Evolutionary conservation across 2,329 filamentous ascomycete genomes (phyloP).

Genomic region (Graphium sp.): DNA sequence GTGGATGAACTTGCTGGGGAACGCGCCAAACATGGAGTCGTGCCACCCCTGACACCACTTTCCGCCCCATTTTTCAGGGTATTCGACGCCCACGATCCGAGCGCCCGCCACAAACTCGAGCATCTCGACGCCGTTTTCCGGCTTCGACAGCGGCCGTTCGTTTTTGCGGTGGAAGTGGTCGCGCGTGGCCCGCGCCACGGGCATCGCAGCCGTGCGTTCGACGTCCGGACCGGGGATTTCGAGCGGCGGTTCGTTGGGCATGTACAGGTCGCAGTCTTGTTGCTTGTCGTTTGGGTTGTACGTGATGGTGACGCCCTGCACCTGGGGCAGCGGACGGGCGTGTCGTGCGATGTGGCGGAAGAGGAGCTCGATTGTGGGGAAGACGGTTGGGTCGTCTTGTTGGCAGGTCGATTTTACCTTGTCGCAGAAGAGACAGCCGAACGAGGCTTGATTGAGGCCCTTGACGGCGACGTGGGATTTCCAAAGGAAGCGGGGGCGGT

Average conservation of each 20-base stretch:
- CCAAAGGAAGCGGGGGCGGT: constrained; percentile 22
- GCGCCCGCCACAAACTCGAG: constrained; percentile 19
- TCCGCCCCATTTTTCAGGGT: constrained; percentile 15
- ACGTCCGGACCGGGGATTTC: too few relatives aligned
- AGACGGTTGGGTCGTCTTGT: constrained; percentile 24
- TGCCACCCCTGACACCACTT: constrained; percentile 18
- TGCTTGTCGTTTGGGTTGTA: constrained; percentile 14
- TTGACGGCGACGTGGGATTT: constrained; percentile 21
- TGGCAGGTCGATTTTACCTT: constrained; percentile 14
- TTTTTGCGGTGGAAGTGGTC: constrained; percentile 18
- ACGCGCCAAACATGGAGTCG: constrained; percentile 11
- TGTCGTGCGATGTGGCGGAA: constrained; percentile 20
- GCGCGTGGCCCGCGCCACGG: constrained; percentile 16
- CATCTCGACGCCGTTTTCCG: constrained; percentile 15
- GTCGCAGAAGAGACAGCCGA: constrained; percentile 21
- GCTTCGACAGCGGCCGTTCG: constrained; percentile 14
- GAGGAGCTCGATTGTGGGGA: constrained; percentile 17
- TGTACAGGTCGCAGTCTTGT: constrained; percentile 19
- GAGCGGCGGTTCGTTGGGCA: too few relatives aligned
- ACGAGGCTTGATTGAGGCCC: constrained; percentile 16
- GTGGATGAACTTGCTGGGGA: constrained; percentile 12
- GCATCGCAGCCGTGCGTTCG: constrained; percentile 11
- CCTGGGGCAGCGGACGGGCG: constrained; percentile 18
- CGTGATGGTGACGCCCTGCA: constrained; percentile 18
- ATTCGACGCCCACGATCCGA: constrained; percentile 14